Evolutionary conservation across 371 early-diverging fungal species (phyloP).

Genomic region (Actinomortierella wolfii): DNA sequence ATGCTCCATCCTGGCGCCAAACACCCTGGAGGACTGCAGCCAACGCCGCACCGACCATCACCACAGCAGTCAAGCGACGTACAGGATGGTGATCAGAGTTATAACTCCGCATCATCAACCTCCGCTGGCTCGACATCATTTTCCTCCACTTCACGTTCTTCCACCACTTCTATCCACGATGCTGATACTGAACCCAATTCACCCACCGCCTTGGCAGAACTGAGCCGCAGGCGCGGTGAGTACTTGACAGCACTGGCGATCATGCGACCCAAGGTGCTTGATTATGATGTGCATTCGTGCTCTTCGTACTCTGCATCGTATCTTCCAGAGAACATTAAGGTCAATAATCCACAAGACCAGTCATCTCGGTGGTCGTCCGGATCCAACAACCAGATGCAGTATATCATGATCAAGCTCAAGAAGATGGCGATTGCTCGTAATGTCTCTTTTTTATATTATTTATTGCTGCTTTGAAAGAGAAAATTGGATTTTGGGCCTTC

Average conservation of each 20-base stretch:
- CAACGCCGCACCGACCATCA: background rate
- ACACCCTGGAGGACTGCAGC: background rate
- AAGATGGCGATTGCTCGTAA: slow-evolving; percentile 75
- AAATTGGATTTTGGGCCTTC: too few species aligned
- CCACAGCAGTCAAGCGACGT: background rate
- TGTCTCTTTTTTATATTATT: slow-evolving; percentile 19
- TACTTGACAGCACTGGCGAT: slow-evolving; percentile 43
- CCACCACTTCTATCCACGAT: too few species aligned
- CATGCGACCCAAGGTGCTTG: slow-evolving; percentile 41
- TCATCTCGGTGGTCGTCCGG: slow-evolving; percentile 86
- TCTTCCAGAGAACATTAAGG: slow-evolving; percentile 77
- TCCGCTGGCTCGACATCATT: too few species aligned
- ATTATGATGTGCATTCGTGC: slow-evolving; percentile 63
- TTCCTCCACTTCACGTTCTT: too few species aligned
- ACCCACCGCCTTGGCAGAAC: slow-evolving; percentile 4
- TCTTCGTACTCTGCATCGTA: slow-evolving; percentile 80
- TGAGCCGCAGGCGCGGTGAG: slow-evolving; percentile 31
- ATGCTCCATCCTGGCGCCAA: slow-evolving; percentile 35
- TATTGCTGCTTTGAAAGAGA: background rate
- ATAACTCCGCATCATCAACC: too few species aligned
- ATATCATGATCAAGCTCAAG: slow-evolving; percentile 76
- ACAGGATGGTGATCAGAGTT: too few species aligned
- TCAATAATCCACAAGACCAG: slow-evolving; percentile 78
- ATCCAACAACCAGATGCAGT: slow-evolving; percentile 84
- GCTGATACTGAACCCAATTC: background rate